Evolutionary conservation across 768 basidiomycete genomes (phyloP).

Genomic region (Roridomyces roridus): DNA sequence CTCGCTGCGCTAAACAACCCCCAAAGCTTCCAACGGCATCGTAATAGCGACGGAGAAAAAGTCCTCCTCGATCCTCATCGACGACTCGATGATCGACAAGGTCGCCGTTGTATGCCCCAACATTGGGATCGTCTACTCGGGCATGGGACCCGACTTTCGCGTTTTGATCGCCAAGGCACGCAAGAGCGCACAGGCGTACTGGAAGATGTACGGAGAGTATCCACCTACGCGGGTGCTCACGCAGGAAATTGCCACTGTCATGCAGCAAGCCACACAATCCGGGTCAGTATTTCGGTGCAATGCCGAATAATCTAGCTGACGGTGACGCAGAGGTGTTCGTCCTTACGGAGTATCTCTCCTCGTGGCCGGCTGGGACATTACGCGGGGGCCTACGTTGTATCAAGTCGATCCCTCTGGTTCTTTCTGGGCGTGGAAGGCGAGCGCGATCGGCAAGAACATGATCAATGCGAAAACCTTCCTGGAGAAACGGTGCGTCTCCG

Average conservation of each 20-base stretch:
- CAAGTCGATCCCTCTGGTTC: slow-evolving; percentile 99
- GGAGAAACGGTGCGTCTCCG: slow-evolving; percentile 84
- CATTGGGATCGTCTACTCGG: slow-evolving; percentile 99
- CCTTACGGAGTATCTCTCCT: slow-evolving; percentile 98
- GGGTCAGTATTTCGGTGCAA: slow-evolving; percentile 63
- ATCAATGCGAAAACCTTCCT: slow-evolving; percentile 99
- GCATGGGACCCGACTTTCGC: slow-evolving; percentile 99
- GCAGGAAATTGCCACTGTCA: slow-evolving; percentile 96
- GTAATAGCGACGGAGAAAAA: slow-evolving; percentile 99
- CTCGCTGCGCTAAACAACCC: slow-evolving; percentile 20
- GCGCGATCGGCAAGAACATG: slow-evolving; percentile 99
- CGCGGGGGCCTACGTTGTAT: slow-evolving; percentile 95
- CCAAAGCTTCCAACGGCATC: slow-evolving; percentile 94
- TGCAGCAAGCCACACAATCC: slow-evolving; percentile 99
- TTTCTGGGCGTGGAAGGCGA: slow-evolving; percentile 99
- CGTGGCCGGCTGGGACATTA: slow-evolving; percentile 95
- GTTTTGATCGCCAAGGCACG: slow-evolving; percentile 92
- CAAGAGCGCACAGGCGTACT: slow-evolving; percentile 98
- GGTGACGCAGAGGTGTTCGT: slow-evolving; percentile 82
- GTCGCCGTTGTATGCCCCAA: slow-evolving; percentile 97
- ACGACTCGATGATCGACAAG: slow-evolving; percentile 98
- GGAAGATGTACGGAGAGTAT: slow-evolving; percentile 99
- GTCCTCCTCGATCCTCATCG: slow-evolving; percentile 95
- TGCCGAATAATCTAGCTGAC: slow-evolving; percentile 32
- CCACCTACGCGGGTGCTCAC: slow-evolving; percentile 96